Evolutionary conservation across 352 stramenopile species (phyloP), one percentile per base, ranked within the genome.

Genomic region (Lagenidium giganteum): DNA sequence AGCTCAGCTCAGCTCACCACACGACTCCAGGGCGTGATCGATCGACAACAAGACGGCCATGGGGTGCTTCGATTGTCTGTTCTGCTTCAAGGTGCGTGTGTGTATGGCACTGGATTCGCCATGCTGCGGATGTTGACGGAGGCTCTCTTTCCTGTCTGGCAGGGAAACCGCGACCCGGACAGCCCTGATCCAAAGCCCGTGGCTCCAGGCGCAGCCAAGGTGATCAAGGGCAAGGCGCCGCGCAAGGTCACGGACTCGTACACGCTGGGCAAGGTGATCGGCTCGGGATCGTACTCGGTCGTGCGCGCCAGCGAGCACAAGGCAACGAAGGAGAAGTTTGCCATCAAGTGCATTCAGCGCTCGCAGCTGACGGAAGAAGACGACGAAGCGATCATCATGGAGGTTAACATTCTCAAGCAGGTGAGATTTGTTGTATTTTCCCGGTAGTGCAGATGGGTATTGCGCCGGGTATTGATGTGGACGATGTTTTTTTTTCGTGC

Each of bases 291-390:
- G 21, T 97, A 94, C 66, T 93, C 83, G 27, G 79, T 96, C 23
- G 88, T 97, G 34, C 80, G 83, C 18, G 72, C 86, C 39, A 81
- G 67, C 30, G 76, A 88, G 41, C 62, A 91, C 59, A 95, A 90
- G 45, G 64, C 59, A 24, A 82, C 59, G 14, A 84, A 89, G 32
- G 64, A 82, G 18, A 85, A 88, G 48, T 91, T 89, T 49, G 88
- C 88, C 13, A 88, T 97, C 61, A 97, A 96, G 51, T 84, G 74
- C 52, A 87, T 96, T 17, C 85, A 95, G 47, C 76, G 76, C 27
- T 54, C 67, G 9, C 76, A 86, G 16, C 57, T 96, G 16, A 73
- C 68, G 24, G 43, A 64, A 11, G 82, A 92, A 23, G 85, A 96
- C 47, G 68, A 92, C 37, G 69, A 87, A 24, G 82, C 78, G 18